Evolutionary conservation across 331 rosid genomes (phyloP).

Genomic region (Malus hybrid): DNA sequence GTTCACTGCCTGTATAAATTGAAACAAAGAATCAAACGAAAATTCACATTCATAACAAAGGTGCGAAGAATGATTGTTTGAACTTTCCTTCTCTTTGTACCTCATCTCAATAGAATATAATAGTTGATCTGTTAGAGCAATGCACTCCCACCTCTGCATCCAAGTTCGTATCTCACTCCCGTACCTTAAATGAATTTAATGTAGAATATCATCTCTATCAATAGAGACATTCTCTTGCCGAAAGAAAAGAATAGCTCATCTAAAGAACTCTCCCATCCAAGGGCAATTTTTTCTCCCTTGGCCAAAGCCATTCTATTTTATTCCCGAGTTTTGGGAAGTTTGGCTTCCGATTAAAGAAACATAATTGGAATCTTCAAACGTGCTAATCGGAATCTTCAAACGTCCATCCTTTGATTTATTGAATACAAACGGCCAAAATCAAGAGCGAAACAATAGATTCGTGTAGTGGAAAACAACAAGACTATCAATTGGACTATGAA

Average conservation of each 20-base stretch:
- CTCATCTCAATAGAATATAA: not conserved
- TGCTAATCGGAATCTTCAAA: too few relatives aligned
- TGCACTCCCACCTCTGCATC: too few relatives aligned
- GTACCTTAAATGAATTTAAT: too few relatives aligned
- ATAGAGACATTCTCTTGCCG: not conserved
- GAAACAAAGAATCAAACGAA: not conserved
- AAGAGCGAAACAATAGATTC: not conserved
- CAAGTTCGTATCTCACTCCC: too few relatives aligned
- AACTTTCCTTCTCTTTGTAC: not conserved
- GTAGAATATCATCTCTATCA: not conserved
- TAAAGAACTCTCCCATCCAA: not conserved
- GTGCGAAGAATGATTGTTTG: not conserved
- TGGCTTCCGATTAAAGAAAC: not conserved
- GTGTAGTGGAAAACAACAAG: not conserved
- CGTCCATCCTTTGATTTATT: too few relatives aligned
- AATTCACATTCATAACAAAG: not conserved
- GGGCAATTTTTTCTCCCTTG: not conserved
- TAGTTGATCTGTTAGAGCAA: not conserved
- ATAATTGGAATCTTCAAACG: too few relatives aligned
- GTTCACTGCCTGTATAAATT: not conserved
- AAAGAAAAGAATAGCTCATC: not conserved
- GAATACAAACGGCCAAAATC: too few relatives aligned
- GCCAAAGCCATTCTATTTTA: not conserved
- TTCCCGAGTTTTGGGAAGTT: not conserved
- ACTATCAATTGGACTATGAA: not conserved